Conservation (phyloP, 805 yeast species). For the Saturnispora mendoncae region DNA sequence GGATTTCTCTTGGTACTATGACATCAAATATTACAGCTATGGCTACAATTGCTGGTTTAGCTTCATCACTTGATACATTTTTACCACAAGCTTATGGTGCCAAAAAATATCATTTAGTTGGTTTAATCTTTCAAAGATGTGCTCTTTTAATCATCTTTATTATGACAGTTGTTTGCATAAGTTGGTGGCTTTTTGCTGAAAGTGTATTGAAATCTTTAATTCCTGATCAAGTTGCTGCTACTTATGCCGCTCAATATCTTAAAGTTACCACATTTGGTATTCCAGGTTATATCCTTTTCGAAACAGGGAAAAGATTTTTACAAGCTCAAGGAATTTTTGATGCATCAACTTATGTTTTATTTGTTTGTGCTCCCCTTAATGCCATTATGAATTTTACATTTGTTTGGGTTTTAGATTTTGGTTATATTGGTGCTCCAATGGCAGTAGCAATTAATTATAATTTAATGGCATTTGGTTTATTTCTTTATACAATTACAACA, state of each 20-base stretch:
- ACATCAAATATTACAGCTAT: conserved; percentile 70
- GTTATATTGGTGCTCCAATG: conserved; percentile 70
- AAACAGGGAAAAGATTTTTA: conserved; percentile 62
- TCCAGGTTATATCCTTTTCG: conserved; percentile 61
- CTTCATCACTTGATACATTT: conserved; percentile 71
- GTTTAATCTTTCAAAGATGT: conserved; percentile 61
- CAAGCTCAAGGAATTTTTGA: conserved; percentile 76
- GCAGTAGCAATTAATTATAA: conserved; percentile 66
- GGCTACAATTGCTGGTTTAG: conserved; percentile 66
- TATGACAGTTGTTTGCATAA: conserved; percentile 43
- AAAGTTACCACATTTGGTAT: conserved; percentile 50
- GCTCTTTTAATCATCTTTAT: conserved; percentile 43
- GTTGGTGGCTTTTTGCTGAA: conserved; percentile 56
- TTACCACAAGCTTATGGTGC: conserved; percentile 76
- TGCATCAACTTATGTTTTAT: conserved; percentile 65
- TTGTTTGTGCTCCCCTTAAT: conserved; percentile 67
- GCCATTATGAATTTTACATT: conserved; percentile 55
- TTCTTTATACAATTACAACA: conserved; percentile 38
- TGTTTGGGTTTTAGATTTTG: conserved; percentile 62
- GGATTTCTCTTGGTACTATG: conserved; percentile 68
- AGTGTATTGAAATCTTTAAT: conserved; percentile 36
- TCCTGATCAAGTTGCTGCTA: conserved; percentile 37
- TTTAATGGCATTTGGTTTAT: conserved; percentile 53
- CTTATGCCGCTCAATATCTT: conserved; percentile 51
- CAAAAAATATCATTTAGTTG: conserved; percentile 53